Evolutionary conservation across 805 yeast genomes (phyloP).

Genomic region (Metschnikowia arizonensis): DNA sequence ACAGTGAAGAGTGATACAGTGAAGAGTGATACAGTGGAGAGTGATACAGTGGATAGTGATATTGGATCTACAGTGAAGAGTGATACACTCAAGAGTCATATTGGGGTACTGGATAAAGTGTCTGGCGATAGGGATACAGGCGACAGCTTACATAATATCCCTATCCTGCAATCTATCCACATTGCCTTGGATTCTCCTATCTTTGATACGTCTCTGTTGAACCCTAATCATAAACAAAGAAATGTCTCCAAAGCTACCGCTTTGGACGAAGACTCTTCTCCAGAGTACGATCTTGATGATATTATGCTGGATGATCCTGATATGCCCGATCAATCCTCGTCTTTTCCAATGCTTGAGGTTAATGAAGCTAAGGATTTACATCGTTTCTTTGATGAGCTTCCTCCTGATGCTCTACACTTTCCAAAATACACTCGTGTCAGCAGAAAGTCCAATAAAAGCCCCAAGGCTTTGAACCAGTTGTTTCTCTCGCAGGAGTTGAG

Average conservation of each 20-base stretch:
- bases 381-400: slow-evolving; percentile 30
- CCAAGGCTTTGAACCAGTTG: slow-evolving; percentile 45
- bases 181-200: not conserved
- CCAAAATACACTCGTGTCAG: slow-evolving; percentile 55
- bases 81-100: too few relatives aligned
- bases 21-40: too few relatives aligned
- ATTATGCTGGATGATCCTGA: slow-evolving; percentile 17
- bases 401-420: slow-evolving; percentile 38
- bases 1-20: too few relatives aligned
- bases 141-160: too few relatives aligned
- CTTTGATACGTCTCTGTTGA: slow-evolving; percentile 2
- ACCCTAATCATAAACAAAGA: too few relatives aligned
- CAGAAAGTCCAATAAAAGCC: slow-evolving; percentile 44
- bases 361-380: slow-evolving; percentile 11
- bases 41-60: too few relatives aligned
- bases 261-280: slow-evolving; percentile 12
- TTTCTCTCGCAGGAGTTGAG: slow-evolving; percentile 61
- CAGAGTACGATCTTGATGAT: slow-evolving; percentile 15
- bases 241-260: too few relatives aligned
- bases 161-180: too few relatives aligned
- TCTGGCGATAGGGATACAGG: too few relatives aligned
- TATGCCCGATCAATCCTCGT: slow-evolving; percentile 15
- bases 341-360: slow-evolving; percentile 17
- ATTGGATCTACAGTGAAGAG: too few relatives aligned
- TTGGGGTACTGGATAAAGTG: too few relatives aligned